phyloP scores from a whole-genome alignment of 2,329 filamentous ascomycete genomes.

The Fusarium marasasianum region DNA sequence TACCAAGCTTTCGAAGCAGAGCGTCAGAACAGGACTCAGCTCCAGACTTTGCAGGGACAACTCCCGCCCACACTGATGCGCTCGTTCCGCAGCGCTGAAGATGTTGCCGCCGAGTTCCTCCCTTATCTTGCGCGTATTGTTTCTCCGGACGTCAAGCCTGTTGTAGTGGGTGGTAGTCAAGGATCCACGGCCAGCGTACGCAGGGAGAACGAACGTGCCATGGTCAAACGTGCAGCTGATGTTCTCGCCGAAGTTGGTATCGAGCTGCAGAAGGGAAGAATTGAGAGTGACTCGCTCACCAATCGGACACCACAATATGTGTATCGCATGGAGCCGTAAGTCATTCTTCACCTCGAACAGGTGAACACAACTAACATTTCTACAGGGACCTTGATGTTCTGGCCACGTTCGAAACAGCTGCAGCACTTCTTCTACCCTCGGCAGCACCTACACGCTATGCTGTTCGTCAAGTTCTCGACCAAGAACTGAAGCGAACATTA shows the following conservation, averaged over 20 bases:
- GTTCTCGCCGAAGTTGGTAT: constrained; percentile 87
- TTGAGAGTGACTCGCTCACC: constrained; percentile 73
- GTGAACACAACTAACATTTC: constrained; percentile 14
- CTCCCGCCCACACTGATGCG: constrained; percentile 77
- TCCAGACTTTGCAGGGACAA: constrained; percentile 77
- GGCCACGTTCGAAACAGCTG: constrained; percentile 75
- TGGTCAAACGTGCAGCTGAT: constrained; percentile 82
- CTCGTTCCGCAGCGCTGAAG: constrained; percentile 80
- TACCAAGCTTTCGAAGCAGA: constrained; percentile 82
- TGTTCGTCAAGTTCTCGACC: constrained; percentile 90
- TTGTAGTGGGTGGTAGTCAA: constrained; percentile 77
- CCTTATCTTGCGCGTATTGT: constrained; percentile 87
- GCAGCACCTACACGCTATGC: constrained; percentile 86
- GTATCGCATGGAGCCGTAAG: constrained; percentile 94
- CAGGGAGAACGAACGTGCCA: constrained; percentile 82
- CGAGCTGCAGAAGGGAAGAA: constrained; percentile 79
- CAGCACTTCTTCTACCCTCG: constrained; percentile 63
- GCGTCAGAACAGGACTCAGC: constrained; percentile 78
- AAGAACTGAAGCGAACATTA: constrained; percentile 83
- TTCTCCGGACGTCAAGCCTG: constrained; percentile 89
- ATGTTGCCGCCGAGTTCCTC: constrained; percentile 82
- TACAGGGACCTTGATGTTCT: constrained; percentile 77
- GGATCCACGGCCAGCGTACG: constrained; percentile 83
- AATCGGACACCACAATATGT: constrained; percentile 76
- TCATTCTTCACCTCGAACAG: constrained; percentile 39